Percentiles rank a stretch among this genome's conserved stretches.
Evolutionary conservation across 768 basidiomycete genomes (phyloP).

Genomic region (Kwoniella sp.): DNA sequence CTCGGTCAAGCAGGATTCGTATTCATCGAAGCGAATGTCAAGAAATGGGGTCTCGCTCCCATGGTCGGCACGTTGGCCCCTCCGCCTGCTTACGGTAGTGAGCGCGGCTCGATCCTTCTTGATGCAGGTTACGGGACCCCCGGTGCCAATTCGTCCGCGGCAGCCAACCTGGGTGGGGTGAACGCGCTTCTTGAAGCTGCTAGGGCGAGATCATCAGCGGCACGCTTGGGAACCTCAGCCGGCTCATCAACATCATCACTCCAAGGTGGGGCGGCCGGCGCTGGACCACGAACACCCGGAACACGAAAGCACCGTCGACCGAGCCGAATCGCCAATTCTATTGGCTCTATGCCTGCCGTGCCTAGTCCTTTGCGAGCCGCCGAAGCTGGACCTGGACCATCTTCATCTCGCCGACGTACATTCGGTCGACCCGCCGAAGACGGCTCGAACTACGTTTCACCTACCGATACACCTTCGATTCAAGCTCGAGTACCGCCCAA

Average conservation of each 20-base stretch:
- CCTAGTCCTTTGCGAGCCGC: constrained; percentile 36
- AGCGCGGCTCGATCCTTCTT: constrained; percentile 90
- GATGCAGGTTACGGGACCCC: constrained; percentile 74
- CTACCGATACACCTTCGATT: constrained; percentile 37
- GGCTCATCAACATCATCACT: constrained; percentile 23
- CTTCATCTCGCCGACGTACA: constrained; percentile 35
- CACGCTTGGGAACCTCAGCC: constrained; percentile 20
- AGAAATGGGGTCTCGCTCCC: constrained; percentile 98
- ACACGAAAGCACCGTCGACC: constrained; percentile 1
- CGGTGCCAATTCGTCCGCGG: constrained; percentile 20
- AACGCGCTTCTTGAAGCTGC: constrained; percentile 45
- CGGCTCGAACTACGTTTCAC: constrained; percentile 29
- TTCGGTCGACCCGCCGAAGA: constrained; percentile 18
- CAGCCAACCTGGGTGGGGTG: constrained; percentile 23
- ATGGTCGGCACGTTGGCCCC: constrained; percentile 96
- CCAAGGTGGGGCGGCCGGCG: background rate
- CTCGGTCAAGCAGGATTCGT: constrained; percentile 97
- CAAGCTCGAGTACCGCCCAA: constrained; percentile 21
- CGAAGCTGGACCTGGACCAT: constrained; percentile 44
- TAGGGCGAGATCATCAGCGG: constrained; percentile 25
- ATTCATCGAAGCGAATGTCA: constrained; percentile 98
- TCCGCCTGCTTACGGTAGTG: constrained; percentile 96
- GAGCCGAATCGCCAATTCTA: constrained; percentile 28
- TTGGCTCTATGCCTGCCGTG: constrained; percentile 36
- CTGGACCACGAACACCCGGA: background rate